Percentiles rank a stretch among this genome's conserved stretches.
Conservation (phyloP, 169 alveolate species). For the Cryptosporidium canis region DNA sequence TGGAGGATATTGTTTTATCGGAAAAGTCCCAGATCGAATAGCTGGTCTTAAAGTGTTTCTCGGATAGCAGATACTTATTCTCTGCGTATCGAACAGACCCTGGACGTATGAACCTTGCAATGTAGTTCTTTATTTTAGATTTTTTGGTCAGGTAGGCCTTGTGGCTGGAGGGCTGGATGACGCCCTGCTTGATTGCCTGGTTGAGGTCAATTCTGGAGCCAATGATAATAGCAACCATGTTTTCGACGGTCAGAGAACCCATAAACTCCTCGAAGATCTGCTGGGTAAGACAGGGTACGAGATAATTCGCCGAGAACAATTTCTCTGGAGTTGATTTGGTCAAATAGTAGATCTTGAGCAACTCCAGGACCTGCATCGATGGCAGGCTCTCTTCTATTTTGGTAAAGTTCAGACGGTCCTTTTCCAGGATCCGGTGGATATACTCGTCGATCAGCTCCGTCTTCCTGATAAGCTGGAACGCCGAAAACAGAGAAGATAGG, state of each 20-base stretch:
- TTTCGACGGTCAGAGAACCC: not conserved
- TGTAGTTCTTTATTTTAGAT: not conserved
- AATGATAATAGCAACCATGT: not conserved
- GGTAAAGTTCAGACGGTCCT: not conserved
- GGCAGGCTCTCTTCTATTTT: slow-evolving; percentile 2
- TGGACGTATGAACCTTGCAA: not conserved
- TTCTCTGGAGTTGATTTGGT: not conserved
- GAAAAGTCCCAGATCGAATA: slow-evolving; percentile 52
- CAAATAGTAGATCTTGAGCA: not conserved
- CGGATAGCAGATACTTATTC: not conserved
- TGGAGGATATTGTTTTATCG: not conserved
- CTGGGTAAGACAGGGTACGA: not conserved
- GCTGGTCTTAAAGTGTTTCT: slow-evolving; percentile 3
- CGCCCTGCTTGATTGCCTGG: not conserved
- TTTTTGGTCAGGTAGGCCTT: not conserved
- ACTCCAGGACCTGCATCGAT: not conserved
- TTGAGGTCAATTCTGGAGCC: not conserved
- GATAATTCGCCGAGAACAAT: not conserved
- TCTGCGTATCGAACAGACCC: not conserved
- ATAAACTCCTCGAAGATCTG: slow-evolving; percentile 13
- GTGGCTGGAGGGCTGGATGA: slow-evolving; percentile 9
- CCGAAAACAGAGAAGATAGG: not conserved
- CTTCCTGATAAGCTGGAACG: not conserved
- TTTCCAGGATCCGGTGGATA: not conserved
- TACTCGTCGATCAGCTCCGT: slow-evolving; percentile 26